A percentile compares a stretch with the other conserved stretches of the same genome.
These are phyloP conservation scores for Nannochloris sp. DNA, from an alignment of 139 green algal species.

Conservation along the genomic window DNA sequence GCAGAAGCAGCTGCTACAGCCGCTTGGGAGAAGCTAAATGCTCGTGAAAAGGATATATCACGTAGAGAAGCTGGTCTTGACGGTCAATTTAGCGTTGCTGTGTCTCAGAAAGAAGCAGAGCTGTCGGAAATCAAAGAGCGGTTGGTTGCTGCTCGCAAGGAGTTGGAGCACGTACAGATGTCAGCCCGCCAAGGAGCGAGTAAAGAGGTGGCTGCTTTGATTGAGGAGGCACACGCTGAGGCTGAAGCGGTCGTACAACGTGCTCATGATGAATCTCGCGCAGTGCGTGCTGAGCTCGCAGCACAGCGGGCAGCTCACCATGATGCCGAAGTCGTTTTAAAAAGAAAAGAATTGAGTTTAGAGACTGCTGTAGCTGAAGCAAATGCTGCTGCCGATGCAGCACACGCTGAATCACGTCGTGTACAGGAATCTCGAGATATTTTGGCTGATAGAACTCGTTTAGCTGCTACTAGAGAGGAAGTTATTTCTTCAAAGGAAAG, in stretches of 20 bases:
- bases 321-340: not conserved
- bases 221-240: not conserved
- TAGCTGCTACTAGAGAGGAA: conserved; percentile 8
- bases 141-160: not conserved
- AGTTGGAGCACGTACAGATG: not conserved
- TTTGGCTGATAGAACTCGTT: conserved; percentile 7
- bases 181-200: not conserved
- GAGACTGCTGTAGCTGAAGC: not conserved
- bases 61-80: not conserved
- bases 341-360: conserved; percentile 6
- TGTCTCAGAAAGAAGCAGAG: too few relatives aligned
- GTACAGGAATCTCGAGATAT: not conserved
- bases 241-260: conserved; percentile 9
- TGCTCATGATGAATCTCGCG: conserved; percentile 11
- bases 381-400: not conserved
- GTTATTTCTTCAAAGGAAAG: not conserved
- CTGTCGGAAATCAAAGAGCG: not conserved
- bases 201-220: conserved; percentile 6
- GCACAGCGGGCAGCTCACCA: not conserved
- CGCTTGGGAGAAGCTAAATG: not conserved
- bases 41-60: not conserved
- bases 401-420: conserved; percentile 3
- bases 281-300: conserved; percentile 4
- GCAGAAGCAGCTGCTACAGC: conserved; percentile 4
- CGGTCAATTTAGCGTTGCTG: too few relatives aligned